phyloP scores from a whole-genome alignment of 1,284 basidiomycete genomes.

The Ustilago vetiveriae region DNA sequence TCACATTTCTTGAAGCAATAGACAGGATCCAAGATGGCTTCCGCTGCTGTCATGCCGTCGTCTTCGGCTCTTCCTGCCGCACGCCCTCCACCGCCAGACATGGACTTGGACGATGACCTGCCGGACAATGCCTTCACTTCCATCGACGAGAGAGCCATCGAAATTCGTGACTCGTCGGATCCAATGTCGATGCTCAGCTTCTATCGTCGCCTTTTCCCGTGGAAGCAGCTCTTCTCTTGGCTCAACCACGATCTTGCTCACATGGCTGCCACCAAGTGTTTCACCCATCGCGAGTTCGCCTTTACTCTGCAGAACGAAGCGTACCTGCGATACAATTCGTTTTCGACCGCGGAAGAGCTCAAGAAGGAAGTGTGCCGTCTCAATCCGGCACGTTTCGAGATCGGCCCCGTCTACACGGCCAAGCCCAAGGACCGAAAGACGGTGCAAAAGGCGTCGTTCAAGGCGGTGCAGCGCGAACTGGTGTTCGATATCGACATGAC shows the following conservation, averaged over 20 bases:
- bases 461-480: constrained; percentile 85
- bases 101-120: constrained; percentile 52
- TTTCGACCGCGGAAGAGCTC: constrained; percentile 83
- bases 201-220: constrained; percentile 91
- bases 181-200: constrained; percentile 83
- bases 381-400: constrained; percentile 80
- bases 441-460: constrained; percentile 78
- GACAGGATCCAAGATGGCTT: too few relatives aligned
- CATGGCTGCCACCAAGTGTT: constrained; percentile 73
- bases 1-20: too few relatives aligned
- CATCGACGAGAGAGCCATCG: constrained; percentile 61
- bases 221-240: constrained; percentile 92
- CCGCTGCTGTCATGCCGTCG: constrained; percentile 39
- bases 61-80: constrained; percentile 39
- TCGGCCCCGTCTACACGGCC: constrained; percentile 91
- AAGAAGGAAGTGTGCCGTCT: constrained; percentile 76
- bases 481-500: constrained; percentile 99
- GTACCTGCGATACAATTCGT: constrained; percentile 93
- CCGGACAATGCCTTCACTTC: constrained; percentile 47
- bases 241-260: constrained; percentile 81
- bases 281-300: constrained; percentile 86
- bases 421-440: constrained; percentile 92
- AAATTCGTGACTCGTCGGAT: constrained; percentile 69
- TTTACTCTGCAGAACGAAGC: constrained; percentile 91
- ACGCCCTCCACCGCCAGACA: constrained; percentile 54